Base-by-base conservation (phyloP, 305 asterid genomes). In the Ilex paraguariensis region DNA sequence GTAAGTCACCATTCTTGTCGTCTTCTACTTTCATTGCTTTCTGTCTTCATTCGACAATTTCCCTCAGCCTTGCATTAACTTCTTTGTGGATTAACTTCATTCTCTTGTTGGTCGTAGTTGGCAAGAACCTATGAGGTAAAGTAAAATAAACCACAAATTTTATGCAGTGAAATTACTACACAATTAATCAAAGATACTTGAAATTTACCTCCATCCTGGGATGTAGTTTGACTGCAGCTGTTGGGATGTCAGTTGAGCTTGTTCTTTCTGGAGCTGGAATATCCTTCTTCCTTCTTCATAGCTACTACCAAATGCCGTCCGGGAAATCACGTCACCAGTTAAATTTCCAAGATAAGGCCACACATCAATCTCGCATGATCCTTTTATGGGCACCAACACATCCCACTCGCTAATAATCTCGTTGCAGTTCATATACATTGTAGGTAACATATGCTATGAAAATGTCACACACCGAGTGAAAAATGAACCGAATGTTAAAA, bases 261-360 rank as follows among this genome's bases (percentile, higher is more conserved):
- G 60, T 56, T 56, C 60, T 11, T 32, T 56, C 15, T 28, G 60
- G 17, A 56, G 39, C 12, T 13, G n/a, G 60, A 56, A 56, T 28
- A 56, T 56, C 42, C 17, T 56, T 32, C 42, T 56, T 3, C 60
- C 60, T 56, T 56, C 42, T 56, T 30, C 39, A n/a, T 28, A 56
- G 42, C 16, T 56, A 32, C 60, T 56, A 6, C 60, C 42, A 56
- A 56, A 56, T 31, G 60, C 60, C 0, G 60, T 30, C 16, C 60
- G 9, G 10, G 60, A 56, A 56, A 56, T 56, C 60, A 56, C 60
- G 2, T 56, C 42, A 21, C 60, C 17, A 2, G 60, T 32, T 56
- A 56, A 31, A n/a, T 56, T 56, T 28, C 16, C 60, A 12, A 56
- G n/a, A 56, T 28, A 56, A 3, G 60, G 60, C 14, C 14, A n/a